Conservation (phyloP, 768 basidiomycete genomes). For the Lactarius trivialis region DNA sequence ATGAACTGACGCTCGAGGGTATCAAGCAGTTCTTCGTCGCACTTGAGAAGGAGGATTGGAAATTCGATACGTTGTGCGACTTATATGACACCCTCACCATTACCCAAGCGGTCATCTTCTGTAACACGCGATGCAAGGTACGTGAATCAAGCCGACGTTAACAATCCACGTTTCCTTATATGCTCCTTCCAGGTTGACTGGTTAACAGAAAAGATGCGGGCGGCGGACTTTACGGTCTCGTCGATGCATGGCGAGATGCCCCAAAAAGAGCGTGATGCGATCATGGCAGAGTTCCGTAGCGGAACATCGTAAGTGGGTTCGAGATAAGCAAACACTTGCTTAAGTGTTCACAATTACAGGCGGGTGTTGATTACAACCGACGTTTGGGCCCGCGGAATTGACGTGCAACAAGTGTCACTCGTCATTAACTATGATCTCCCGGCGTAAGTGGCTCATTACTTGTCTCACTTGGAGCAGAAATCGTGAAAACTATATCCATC, state of each 20-base stretch:
- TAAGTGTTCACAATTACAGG: constrained; percentile 47
- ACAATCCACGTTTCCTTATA: neutral
- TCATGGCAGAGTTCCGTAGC: constrained; percentile 94
- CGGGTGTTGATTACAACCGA: constrained; percentile 91
- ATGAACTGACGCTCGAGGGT: constrained; percentile 27
- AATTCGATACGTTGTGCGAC: constrained; percentile 96
- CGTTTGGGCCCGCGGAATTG: constrained; percentile 97
- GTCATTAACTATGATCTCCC: constrained; percentile 97
- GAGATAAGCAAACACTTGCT: neutral
- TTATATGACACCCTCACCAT: constrained; percentile 96
- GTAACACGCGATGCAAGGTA: constrained; percentile 96
- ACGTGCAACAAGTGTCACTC: constrained; percentile 95
- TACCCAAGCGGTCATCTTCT: too few relatives aligned
- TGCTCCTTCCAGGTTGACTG: constrained; percentile 52
- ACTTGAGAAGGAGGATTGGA: constrained; percentile 99
- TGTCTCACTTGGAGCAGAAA: constrained; percentile 45
- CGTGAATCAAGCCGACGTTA: constrained; percentile 13
- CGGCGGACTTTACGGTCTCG: constrained; percentile 97
- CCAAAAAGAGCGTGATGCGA: constrained; percentile 90
- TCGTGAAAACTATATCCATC: constrained; percentile 99
- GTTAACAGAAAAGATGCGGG: constrained; percentile 98
- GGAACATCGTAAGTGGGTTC: constrained; percentile 69
- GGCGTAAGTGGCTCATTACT: constrained; percentile 47
- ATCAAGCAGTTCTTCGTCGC: constrained; percentile 52
- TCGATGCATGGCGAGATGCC: constrained; percentile 97